phyloP scores from a whole-genome alignment of 2,329 filamentous ascomycete genomes.

The Neocatenulostroma microsporum region DNA sequence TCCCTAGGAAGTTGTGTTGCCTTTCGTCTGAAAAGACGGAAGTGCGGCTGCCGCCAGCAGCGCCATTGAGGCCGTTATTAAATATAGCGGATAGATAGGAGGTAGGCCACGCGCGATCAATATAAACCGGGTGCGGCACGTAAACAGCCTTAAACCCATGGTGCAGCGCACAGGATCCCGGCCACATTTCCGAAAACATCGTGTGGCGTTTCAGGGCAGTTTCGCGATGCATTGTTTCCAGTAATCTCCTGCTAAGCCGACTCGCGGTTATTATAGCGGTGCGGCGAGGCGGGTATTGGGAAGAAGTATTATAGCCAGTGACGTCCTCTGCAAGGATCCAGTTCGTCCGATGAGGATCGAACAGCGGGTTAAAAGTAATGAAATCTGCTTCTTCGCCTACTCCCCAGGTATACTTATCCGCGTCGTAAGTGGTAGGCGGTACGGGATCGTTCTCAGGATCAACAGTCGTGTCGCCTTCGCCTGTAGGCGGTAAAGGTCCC shows the following conservation, averaged over 20 bases:
- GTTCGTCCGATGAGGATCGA: slow-evolving; percentile 63
- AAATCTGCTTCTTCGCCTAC: slow-evolving; percentile 68
- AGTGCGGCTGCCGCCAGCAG: slow-evolving; percentile 41
- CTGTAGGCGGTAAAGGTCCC: slow-evolving; percentile 37
- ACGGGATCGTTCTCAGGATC: slow-evolving; percentile 51
- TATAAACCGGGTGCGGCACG: slow-evolving; percentile 70
- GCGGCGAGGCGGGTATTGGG: slow-evolving; percentile 57
- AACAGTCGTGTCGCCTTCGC: slow-evolving; percentile 42
- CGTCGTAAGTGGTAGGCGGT: slow-evolving; percentile 51
- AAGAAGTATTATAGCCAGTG: slow-evolving; percentile 54
- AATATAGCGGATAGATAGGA: slow-evolving; percentile 40
- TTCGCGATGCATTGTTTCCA: slow-evolving; percentile 71
- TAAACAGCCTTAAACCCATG: slow-evolving; percentile 74
- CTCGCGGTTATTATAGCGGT: slow-evolving; percentile 73
- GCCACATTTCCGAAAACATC: slow-evolving; percentile 73
- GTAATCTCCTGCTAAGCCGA: slow-evolving; percentile 61
- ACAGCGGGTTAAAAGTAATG: slow-evolving; percentile 69
- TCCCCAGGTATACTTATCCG: slow-evolving; percentile 66
- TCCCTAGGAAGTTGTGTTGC: slow-evolving; percentile 45
- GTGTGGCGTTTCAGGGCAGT: slow-evolving; percentile 62
- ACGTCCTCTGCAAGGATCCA: slow-evolving; percentile 65
- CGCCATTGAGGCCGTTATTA: slow-evolving; percentile 48
- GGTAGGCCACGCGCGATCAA: slow-evolving; percentile 63
- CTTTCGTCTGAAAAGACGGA: slow-evolving; percentile 40
- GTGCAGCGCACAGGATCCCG: slow-evolving; percentile 63